Evolutionary conservation across 805 yeast species (phyloP).

Genomic region (Limtongia smithiae): DNA sequence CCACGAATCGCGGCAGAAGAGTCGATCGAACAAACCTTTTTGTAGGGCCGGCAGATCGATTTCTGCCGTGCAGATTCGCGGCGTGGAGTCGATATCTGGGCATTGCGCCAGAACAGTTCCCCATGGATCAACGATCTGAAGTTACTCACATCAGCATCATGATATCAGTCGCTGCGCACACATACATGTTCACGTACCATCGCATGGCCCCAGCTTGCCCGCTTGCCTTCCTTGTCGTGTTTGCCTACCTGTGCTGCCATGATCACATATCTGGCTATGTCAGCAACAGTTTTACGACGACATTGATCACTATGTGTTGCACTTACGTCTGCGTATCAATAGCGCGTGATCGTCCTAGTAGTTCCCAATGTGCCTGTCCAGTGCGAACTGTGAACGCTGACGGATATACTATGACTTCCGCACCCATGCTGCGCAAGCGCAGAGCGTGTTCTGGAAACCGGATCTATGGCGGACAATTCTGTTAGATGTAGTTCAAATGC

Average conservation of each 20-base stretch:
- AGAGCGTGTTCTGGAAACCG: slow-evolving; percentile 79
- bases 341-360: slow-evolving; percentile 77
- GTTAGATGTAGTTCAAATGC: too few species aligned
- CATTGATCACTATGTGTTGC: too few species aligned
- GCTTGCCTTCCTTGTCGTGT: slow-evolving; percentile 54
- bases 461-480: slow-evolving; percentile 37
- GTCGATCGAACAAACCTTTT: slow-evolving; percentile 30
- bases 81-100: slow-evolving; percentile 44
- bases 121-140: slow-evolving; percentile 79
- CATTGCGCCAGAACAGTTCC: slow-evolving; percentile 69
- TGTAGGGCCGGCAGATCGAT: slow-evolving; percentile 52
- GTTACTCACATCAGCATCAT: too few species aligned
- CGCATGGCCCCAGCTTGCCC: slow-evolving; percentile 85
- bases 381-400: slow-evolving; percentile 91
- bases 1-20: too few species aligned
- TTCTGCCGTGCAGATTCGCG: slow-evolving; percentile 59
- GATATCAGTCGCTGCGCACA: neutral
- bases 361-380: slow-evolving; percentile 87
- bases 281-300: neutral
- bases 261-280: slow-evolving; percentile 54
- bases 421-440: slow-evolving; percentile 54
- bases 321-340: slow-evolving; percentile 66
- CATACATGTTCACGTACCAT: slow-evolving; percentile 36
- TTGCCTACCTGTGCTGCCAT: slow-evolving; percentile 89
- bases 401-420: slow-evolving; percentile 77